Evolutionary conservation across 2,329 filamentous ascomycete genomes (phyloP).

Genomic region (Fusarium albidum): DNA sequence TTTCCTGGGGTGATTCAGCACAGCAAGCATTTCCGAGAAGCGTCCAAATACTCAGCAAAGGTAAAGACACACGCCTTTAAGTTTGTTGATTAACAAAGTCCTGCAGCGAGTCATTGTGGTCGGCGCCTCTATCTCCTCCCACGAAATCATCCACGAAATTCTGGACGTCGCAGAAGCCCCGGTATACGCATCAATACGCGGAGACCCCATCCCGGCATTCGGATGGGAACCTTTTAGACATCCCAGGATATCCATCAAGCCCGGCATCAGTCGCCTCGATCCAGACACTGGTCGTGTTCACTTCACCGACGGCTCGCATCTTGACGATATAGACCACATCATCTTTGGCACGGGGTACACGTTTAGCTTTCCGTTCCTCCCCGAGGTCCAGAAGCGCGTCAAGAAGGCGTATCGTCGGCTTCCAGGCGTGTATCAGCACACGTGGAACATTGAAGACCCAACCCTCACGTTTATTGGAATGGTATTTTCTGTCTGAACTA

Average conservation of each 20-base stretch:
- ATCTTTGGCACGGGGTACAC: slow-evolving; percentile 28
- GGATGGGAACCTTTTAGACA: slow-evolving; percentile 27
- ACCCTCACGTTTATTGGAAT: slow-evolving; percentile 27
- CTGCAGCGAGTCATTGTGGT: slow-evolving; percentile 22
- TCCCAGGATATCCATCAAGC: slow-evolving; percentile 21
- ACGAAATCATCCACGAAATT: slow-evolving; percentile 24
- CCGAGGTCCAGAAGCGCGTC: slow-evolving; percentile 9
- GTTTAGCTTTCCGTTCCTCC: slow-evolving; percentile 22
- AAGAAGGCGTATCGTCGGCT: slow-evolving; percentile 16
- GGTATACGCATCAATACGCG: slow-evolving; percentile 17
- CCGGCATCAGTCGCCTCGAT: slow-evolving; percentile 15
- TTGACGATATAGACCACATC: slow-evolving; percentile 20
- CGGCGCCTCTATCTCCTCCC: slow-evolving; percentile 23
- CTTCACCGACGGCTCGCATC: slow-evolving; percentile 16
- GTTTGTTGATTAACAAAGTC: background rate
- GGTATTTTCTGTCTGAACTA: no score
- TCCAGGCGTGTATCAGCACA: slow-evolving; percentile 26
- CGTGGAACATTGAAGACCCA: slow-evolving; percentile 28
- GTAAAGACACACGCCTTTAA: no score
- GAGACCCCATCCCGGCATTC: slow-evolving; percentile 12
- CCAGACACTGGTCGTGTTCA: slow-evolving; percentile 3
- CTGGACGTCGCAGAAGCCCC: slow-evolving; percentile 6
- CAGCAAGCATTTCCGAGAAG: slow-evolving; percentile 23
- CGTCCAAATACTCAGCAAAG: slow-evolving; percentile 10
- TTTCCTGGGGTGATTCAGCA: slow-evolving; percentile 13